Conservation (phyloP, 352 stramenopile species). For the Phytophthora niederhauseri region DNA sequence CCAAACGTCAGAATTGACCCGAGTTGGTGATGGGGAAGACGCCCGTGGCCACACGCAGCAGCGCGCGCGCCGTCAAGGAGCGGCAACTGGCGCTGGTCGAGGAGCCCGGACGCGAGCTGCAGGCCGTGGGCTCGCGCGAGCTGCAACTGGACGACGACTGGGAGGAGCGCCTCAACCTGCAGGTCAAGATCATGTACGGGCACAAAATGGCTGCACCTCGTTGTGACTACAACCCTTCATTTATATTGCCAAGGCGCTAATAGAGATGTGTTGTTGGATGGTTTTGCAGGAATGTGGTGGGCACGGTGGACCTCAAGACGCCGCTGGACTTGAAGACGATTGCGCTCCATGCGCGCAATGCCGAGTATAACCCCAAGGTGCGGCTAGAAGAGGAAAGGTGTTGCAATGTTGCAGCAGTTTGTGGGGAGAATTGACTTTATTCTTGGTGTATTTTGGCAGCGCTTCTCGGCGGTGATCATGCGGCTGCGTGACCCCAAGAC, state of each 20-base stretch:
- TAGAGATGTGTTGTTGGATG: not conserved
- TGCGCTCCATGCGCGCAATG: slow-evolving; percentile 97
- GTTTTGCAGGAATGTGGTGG: slow-evolving; percentile 91
- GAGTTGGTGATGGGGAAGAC: slow-evolving; percentile 20
- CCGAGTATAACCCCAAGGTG: slow-evolving; percentile 99
- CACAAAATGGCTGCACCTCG: no score
- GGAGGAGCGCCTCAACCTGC: slow-evolving; percentile 77
- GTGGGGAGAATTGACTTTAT: not conserved
- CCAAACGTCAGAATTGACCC: slow-evolving; percentile 8
- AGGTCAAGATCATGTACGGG: slow-evolving; percentile 84
- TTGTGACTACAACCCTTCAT: no score
- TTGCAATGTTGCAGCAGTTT: not conserved
- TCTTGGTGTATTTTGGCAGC: slow-evolving; percentile 35
- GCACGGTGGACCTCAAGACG: slow-evolving; percentile 95
- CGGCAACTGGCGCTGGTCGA: slow-evolving; percentile 75
- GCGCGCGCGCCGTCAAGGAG: slow-evolving; percentile 66
- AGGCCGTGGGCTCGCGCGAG: slow-evolving; percentile 44
- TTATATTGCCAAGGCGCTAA: not conserved
- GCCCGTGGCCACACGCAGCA: slow-evolving; percentile 31
- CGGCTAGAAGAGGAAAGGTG: not conserved
- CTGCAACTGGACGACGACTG: slow-evolving; percentile 79
- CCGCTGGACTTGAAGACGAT: slow-evolving; percentile 98
- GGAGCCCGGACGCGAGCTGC: slow-evolving; percentile 42
- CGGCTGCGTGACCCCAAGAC: slow-evolving; percentile 96
- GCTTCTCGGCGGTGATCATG: slow-evolving; percentile 98